Evolutionary conservation across 1,284 basidiomycete species (phyloP).

Genomic region (Heliocybe sulcata): DNA sequence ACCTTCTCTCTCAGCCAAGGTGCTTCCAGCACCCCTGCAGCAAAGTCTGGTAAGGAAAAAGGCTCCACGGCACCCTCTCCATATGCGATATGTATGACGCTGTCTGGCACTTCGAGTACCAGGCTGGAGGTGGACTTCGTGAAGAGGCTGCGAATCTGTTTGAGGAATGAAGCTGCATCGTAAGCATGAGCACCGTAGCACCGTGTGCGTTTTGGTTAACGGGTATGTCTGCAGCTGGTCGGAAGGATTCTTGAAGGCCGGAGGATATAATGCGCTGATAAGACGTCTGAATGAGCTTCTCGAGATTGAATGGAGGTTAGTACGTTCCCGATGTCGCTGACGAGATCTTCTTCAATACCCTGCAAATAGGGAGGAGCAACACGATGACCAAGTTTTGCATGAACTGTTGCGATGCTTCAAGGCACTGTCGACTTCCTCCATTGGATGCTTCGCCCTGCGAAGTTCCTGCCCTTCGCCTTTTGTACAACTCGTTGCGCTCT

Average conservation of each 20-base stretch:
- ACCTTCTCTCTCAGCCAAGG: conserved; percentile 17
- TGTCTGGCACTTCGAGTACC: conserved; percentile 59
- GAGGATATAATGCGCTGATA: conserved; percentile 83
- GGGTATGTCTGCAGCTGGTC: conserved; percentile 63
- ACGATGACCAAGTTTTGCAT: conserved; percentile 91
- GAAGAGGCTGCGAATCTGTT: conserved; percentile 71
- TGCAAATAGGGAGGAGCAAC: conserved; percentile 82
- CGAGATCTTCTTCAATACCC: neutral
- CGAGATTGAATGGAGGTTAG: conserved; percentile 92
- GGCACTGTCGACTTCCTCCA: conserved; percentile 84
- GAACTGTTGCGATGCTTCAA: conserved; percentile 93
- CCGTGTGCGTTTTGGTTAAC: conserved; percentile 4
- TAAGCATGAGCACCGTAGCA: conserved; percentile 19
- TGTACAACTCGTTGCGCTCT: conserved; percentile 69
- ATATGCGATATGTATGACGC: conserved; percentile 56
- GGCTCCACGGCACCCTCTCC: conserved; percentile 29
- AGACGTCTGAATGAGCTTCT: conserved; percentile 88
- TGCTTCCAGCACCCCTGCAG: conserved; percentile 5
- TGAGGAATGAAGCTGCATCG: conserved; percentile 84
- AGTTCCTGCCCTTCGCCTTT: conserved; percentile 84
- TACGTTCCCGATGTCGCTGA: conserved; percentile 1
- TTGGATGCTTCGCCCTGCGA: conserved; percentile 77
- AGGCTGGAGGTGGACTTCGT: conserved; percentile 66
- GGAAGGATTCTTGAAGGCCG: conserved; percentile 77
- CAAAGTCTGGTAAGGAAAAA: conserved; percentile 38